phyloP scores from a whole-genome alignment of 768 basidiomycete species.

The Naganishia antarctica region DNA sequence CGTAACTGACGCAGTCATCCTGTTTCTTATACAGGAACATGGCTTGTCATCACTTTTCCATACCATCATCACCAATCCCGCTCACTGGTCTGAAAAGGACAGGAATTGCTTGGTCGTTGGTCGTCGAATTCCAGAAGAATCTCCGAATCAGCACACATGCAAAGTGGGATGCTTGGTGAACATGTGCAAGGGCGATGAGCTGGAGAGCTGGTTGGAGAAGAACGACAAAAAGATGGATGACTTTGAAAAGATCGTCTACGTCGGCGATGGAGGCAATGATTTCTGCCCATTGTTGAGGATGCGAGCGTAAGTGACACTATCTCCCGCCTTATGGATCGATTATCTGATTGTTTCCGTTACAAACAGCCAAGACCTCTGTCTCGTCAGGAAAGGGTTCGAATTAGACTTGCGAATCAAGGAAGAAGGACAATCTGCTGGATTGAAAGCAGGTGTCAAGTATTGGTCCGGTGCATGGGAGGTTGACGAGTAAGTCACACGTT shows the following conservation, averaged over 20 bases:
- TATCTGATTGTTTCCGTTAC: background rate
- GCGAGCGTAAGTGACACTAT: constrained; percentile 57
- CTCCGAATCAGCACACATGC: constrained; percentile 71
- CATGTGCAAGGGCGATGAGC: constrained; percentile 99
- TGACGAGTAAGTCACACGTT: constrained; percentile 58
- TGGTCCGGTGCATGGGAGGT: constrained; percentile 97
- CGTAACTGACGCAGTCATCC: background rate
- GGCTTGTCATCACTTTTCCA: constrained; percentile 66
- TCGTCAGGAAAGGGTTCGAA: constrained; percentile 73
- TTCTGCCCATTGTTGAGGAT: constrained; percentile 86
- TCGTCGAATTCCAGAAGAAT: constrained; percentile 68
- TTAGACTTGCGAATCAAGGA: constrained; percentile 70
- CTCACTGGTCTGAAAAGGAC: constrained; percentile 65
- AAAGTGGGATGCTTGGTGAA: constrained; percentile 83
- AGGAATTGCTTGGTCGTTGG: constrained; percentile 60
- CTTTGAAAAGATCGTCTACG: constrained; percentile 76
- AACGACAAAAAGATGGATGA: constrained; percentile 53
- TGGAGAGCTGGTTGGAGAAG: constrained; percentile 70
- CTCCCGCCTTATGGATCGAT: background rate
- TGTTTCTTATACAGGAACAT: constrained; percentile 58
- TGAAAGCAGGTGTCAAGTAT: constrained; percentile 68
- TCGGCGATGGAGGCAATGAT: constrained; percentile 93
- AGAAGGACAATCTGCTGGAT: constrained; percentile 62
- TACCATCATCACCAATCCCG: constrained; percentile 87
- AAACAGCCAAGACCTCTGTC: constrained; percentile 69